Conservation (phyloP, 805 yeast genomes). For the Barnettozyma pratensis region DNA sequence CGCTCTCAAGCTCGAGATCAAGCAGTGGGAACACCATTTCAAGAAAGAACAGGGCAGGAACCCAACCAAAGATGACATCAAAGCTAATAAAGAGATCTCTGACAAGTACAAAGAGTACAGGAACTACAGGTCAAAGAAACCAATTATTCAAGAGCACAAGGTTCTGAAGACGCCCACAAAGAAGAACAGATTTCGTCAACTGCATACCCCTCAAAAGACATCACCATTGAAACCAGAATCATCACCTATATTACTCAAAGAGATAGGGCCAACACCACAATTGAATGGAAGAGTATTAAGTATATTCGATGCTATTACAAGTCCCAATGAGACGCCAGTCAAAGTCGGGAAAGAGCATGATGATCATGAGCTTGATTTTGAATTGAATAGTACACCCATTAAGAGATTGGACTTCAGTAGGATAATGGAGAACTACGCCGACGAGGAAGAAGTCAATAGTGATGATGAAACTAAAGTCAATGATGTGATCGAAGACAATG, state of each 20-base stretch:
- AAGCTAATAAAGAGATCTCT: slow-evolving; percentile 31
- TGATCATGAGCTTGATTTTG: neutral
- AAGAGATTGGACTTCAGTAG: slow-evolving; percentile 11
- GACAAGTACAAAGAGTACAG: slow-evolving; percentile 20
- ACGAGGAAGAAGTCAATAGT: slow-evolving; percentile 2
- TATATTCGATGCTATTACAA: slow-evolving; percentile 46
- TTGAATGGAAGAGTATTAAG: slow-evolving; percentile 71
- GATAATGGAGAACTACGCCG: slow-evolving; percentile 6
- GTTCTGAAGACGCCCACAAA: slow-evolving; percentile 28
- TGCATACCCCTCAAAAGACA: slow-evolving; percentile 21
- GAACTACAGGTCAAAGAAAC: slow-evolving; percentile 1
- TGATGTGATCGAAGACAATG: neutral
- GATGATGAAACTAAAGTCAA: neutral
- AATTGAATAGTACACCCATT: slow-evolving; percentile 5
- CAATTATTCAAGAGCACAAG: slow-evolving; percentile 23
- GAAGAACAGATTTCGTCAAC: slow-evolving; percentile 9
- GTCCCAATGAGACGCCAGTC: slow-evolving; percentile 16
- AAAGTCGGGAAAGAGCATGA: neutral
- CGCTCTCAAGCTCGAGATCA: slow-evolving; percentile 38
- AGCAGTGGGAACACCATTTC: slow-evolving; percentile 52
- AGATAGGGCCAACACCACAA: slow-evolving; percentile 86
- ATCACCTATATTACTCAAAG: slow-evolving; percentile 22
- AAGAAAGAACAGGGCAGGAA: slow-evolving; percentile 32
- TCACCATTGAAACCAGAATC: slow-evolving; percentile 14
- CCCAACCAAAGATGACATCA: slow-evolving; percentile 46